Evolutionary conservation across 108 stramenopile species (phyloP), one percentile per base, ranked within the genome.

Genomic region (Thalassiosira profunda): DNA sequence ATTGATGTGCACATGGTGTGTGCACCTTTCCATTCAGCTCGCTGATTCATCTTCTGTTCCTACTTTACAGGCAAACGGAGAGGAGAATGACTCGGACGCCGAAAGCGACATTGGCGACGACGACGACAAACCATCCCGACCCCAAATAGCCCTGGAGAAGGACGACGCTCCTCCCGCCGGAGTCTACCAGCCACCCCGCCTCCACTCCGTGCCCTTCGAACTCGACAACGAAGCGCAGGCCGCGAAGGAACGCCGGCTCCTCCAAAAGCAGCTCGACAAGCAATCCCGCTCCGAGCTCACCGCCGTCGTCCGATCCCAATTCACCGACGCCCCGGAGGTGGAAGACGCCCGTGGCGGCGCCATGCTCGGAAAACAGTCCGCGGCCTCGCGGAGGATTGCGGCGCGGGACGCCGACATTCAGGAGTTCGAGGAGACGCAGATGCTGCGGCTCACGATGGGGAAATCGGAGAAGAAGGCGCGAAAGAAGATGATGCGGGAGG

Each of bases 341-440:
- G 91, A 95, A 59, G 94, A 95, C 70, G 74, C 85, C n/a, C 85
- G 84, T 43, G 94, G 94, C 18, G 94, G 91, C 10, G 80, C 87
- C 33, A 46, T 78, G 51, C 76, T 86, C 9, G 91, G 91, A 11
- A 81, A 84, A 58, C 88, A 91, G 47, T 68, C 81, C 12, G 83
- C 86, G 56, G 78, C 80, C n/a, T 79, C 93, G 2, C 75, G 82
- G 21, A 63, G 82, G 8, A 51, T 91, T 38, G 86, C 86, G 12
- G 77, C 80, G 56, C 73, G 73, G 30, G 81, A 91, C 43, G 82
- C 74, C 5, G 94, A 91, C 45, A 77, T 87, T 53, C 70, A 58
- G 21, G 70, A 79, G 56, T 91, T 81, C 62, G 94, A 95, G 74
- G 94, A 95, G 80, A 72, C 75, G 18, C 74, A 77, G 53, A 91